Evolutionary conservation across 78 protist genomes (phyloP), one percentile per base, ranked within the genome.

Genomic region (Dictyostelium intermedium): DNA sequence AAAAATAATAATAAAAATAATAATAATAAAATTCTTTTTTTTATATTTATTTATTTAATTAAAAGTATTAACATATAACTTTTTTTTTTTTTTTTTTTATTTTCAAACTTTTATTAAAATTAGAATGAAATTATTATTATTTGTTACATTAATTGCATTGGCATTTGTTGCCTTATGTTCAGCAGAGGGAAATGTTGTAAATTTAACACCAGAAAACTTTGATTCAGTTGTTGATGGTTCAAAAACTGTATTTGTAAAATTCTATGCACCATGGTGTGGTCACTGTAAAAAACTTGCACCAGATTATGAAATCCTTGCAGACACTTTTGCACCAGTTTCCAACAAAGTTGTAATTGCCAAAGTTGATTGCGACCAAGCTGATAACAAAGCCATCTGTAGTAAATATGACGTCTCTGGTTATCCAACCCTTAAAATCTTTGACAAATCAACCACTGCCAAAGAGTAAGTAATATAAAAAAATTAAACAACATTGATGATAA

Each of bases 391-490:
- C 34, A 63, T 96, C 45, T 84, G 97, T 80, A 8, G 43, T 34
- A 82, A 85, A 79, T 84, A 87, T 84, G 98, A 85, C 18, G 93
- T 98, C 45, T 18, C 43, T 10, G 99, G 99, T 16, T 98, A 85
- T 92, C 98, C 99, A 63, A 98, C 99, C 77, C 63, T 98, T 45
- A 96, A 97, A 92, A 89, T 73, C 89, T 98, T 96, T 91, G 95
- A 85, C 41, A 89, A 92, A 91, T 96, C 91, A 91, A 95, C 83
- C 78, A 91, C 20, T 43, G 35, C 72, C 78, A 92, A 85, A 91
- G 97, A 84, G 95, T 91, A 37, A n/a, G 39, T 53, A 20, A 70
- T n/a, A n/a, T n/a, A n/a, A n/a, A n/a, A n/a, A n/a, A n/a, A n/a
- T n/a, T n/a, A n/a, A n/a, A n/a, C n/a, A n/a, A n/a, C n/a, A n/a